Evolutionary conservation across 2,329 filamentous ascomycete genomes (phyloP), one percentile per base, ranked within the genome.

Genomic region (Fusarium phyllophilum): DNA sequence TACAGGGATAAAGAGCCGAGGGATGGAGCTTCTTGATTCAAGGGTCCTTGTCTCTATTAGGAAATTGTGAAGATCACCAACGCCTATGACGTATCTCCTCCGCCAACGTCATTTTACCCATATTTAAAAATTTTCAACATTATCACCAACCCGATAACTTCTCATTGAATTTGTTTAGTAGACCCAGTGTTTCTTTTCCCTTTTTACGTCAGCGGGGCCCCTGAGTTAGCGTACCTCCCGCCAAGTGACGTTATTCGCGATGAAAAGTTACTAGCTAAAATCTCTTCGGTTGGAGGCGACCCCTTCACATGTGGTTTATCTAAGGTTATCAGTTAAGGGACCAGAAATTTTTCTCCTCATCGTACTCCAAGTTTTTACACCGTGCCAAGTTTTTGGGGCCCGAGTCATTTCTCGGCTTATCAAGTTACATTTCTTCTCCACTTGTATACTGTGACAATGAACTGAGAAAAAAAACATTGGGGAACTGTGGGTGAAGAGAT

Each of bases 1-100:
- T 42, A 10, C 64, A 48, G 24, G 65, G 66, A 68, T 68, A 68
- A 63, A 69, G 66, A 68, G 66, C 66, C 64, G 66, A 68, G 57
- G n/a, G 26, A 68, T 68, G 66, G 66, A 24, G 42, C 48, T 17
- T 63, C 26, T 68, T 49, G 57, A 56, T 68, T 39, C 66, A 44
- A 69, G 66, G 66, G 66, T 69, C 42, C 51, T 39, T 38, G 48
- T 55, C 66, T 58, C 42, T 18, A 18, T 68, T 55, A 69, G 66
- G 66, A 56, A 41, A 68, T 56, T 44, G 31, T 29, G 65, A 68
- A 68, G 66, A 68, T 68, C 66, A 36, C 49, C 34, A 58, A 64
- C 33, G 9, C 31, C 65, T 36, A 68, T 68, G 66, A 68, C 66
- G 66, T 68, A 68, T 42, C 26, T 9, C 3, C 13, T 1, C 46